These are phyloP conservation scores for Prunus salicina DNA, from an alignment of 306 rosid species.

Conservation along the genomic window DNA sequence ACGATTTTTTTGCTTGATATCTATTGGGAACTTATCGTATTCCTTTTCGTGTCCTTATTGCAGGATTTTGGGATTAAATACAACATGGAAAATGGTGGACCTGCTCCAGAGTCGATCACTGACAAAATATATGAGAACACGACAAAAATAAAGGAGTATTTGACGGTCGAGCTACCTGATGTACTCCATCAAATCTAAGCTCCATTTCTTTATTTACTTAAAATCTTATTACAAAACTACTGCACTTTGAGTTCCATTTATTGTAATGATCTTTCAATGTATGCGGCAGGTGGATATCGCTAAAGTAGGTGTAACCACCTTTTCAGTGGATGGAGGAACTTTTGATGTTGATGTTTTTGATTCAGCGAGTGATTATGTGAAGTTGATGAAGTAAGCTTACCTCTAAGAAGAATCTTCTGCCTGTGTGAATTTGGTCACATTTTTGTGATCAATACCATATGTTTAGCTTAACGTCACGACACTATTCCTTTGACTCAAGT, in stretches of 20 bases:
- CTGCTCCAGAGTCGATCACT: conserved; percentile 96
- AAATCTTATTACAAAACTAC: background rate
- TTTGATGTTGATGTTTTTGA: conserved; percentile 97
- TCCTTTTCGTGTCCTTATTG: conserved; percentile 30
- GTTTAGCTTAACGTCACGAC: background rate
- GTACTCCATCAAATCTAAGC: conserved; percentile 40
- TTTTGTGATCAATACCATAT: background rate
- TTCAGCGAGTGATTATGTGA: conserved; percentile 87
- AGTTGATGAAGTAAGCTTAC: conserved; percentile 76
- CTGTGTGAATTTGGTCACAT: background rate
- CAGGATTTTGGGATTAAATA: conserved; percentile 98
- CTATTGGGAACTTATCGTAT: background rate
- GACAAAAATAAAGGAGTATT: conserved; percentile 77
- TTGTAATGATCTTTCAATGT: conserved; percentile 18
- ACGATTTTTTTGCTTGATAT: background rate
- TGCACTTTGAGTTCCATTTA: conserved; percentile 6
- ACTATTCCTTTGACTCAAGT: background rate
- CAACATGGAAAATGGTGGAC: conserved; percentile 99
- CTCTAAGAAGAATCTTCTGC: conserved; percentile 1
- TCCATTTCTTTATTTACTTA: background rate
- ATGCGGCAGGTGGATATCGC: conserved; percentile 72
- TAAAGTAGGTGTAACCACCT: conserved; percentile 57
- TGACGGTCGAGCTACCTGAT: conserved; percentile 80
- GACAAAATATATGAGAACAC: conserved; percentile 83
- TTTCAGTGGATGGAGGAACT: conserved; percentile 89